These are phyloP conservation scores for Vitis rotundifolia DNA, from an alignment of 164 flowering plant genomes.

Conservation along the genomic window DNA sequence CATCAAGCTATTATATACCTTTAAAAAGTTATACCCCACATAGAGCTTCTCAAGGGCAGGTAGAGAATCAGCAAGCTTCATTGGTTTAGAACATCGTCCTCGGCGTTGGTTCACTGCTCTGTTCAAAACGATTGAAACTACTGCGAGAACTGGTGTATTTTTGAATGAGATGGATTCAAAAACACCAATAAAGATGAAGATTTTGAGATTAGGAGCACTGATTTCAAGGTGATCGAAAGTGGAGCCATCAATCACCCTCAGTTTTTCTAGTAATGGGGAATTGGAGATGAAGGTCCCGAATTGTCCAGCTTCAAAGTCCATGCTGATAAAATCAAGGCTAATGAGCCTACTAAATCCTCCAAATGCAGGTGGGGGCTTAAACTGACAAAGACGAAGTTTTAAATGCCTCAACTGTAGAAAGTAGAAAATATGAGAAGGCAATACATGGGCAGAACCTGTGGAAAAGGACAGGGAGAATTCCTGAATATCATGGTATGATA, in stretches of 20 bases:
- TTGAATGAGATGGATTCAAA: neutral
- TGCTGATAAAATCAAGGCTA: too few relatives aligned
- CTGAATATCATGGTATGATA: slow-evolving; percentile 11
- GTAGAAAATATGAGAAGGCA: neutral
- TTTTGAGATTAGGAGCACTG: slow-evolving; percentile 17
- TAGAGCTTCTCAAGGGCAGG: neutral
- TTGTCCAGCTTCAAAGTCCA: too few relatives aligned
- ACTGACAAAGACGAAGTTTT: neutral
- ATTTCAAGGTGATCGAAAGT: slow-evolving; percentile 6
- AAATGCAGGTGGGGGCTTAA: neutral
- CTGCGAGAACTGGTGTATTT: neutral
- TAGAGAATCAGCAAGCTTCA: neutral
- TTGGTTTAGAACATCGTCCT: neutral
- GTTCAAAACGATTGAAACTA: neutral
- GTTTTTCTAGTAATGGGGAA: slow-evolving; percentile 16
- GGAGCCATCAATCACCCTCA: slow-evolving; percentile 4
- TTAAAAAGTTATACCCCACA: neutral
- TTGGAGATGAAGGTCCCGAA: neutral
- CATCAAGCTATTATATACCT: neutral
- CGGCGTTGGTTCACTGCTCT: too few relatives aligned
- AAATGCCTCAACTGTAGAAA: neutral
- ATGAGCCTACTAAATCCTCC: neutral
- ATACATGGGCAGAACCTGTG: too few relatives aligned
- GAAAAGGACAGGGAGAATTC: slow-evolving; percentile 1
- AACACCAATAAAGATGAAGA: neutral